Percentiles rank a stretch among this genome's conserved stretches.
phyloP scores from a whole-genome alignment of 108 stramenopile genomes.

The Cyclotella choctawhatcheeana region DNA sequence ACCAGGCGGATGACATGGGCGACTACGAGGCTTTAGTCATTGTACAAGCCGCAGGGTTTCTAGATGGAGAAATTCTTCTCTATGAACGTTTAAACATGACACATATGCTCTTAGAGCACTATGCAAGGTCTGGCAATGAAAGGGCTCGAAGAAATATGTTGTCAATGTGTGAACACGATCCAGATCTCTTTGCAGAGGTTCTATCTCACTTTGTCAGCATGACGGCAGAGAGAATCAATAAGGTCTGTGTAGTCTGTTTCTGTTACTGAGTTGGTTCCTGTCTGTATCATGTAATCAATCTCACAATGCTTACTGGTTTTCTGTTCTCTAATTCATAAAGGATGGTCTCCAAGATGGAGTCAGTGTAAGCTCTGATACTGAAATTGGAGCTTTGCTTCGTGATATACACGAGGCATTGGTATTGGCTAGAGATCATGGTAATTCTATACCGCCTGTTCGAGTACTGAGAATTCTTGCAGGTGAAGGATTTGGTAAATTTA shows the following conservation, averaged over 20 bases:
- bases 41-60: constrained; percentile 78
- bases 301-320: not conserved
- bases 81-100: constrained; percentile 85
- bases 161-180: constrained; percentile 84
- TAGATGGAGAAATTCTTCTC: constrained; percentile 77
- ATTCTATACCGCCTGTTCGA: constrained; percentile 72
- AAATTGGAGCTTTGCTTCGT: constrained; percentile 68
- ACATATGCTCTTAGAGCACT: constrained; percentile 80
- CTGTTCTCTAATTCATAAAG: not conserved
- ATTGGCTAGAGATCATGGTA: constrained; percentile 67
- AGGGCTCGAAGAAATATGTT: constrained; percentile 82
- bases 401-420: constrained; percentile 85
- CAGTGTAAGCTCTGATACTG: constrained; percentile 56
- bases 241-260: constrained; percentile 15
- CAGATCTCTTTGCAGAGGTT: constrained; percentile 83
- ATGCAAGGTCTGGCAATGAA: constrained; percentile 76
- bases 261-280: not conserved
- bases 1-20: constrained; percentile 65
- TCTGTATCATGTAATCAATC: too few relatives aligned
- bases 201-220: constrained; percentile 81
- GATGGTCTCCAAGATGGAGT: constrained; percentile 43
- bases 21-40: constrained; percentile 87
- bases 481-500: constrained; percentile 79
- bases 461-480: constrained; percentile 85
- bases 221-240: constrained; percentile 50